These are phyloP conservation scores for Geranomyces variabilis DNA, from an alignment of 192 early-diverging fungal species.

Conservation along the genomic window DNA sequence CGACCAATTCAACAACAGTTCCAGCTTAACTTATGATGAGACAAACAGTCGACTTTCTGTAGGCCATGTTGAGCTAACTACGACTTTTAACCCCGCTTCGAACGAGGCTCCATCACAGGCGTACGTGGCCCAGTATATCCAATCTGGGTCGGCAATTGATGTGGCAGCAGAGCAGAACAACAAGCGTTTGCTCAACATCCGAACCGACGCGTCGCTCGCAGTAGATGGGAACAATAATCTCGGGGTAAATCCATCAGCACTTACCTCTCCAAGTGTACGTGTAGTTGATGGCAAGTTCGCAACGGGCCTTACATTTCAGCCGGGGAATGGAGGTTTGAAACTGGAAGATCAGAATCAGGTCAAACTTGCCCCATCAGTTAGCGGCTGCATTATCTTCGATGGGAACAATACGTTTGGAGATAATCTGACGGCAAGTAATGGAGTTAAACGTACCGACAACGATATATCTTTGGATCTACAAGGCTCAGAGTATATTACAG, in stretches of 20 bases:
- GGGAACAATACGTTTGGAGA: not conserved
- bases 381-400: not conserved
- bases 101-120: not conserved
- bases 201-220: conserved; percentile 1
- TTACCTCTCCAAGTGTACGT: not conserved
- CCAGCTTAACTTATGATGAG: not conserved
- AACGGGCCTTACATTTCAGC: not conserved
- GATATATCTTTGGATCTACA: not conserved
- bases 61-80: not conserved
- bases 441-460: not conserved
- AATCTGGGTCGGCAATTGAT: not conserved
- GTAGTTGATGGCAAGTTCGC: conserved; percentile 9
- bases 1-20: not conserved
- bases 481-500: not conserved
- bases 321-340: not conserved
- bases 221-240: conserved; percentile 5
- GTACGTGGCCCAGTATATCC: not conserved
- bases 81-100: not conserved
- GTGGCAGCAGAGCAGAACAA: not conserved
- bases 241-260: not conserved
- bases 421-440: not conserved
- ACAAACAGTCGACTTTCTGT: not conserved
- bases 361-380: not conserved
- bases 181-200: not conserved
- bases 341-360: not conserved